Evolutionary conservation across 2,329 filamentous ascomycete genomes (phyloP), one percentile per base, ranked within the genome.

Genomic region (Penicillium sp.): DNA sequence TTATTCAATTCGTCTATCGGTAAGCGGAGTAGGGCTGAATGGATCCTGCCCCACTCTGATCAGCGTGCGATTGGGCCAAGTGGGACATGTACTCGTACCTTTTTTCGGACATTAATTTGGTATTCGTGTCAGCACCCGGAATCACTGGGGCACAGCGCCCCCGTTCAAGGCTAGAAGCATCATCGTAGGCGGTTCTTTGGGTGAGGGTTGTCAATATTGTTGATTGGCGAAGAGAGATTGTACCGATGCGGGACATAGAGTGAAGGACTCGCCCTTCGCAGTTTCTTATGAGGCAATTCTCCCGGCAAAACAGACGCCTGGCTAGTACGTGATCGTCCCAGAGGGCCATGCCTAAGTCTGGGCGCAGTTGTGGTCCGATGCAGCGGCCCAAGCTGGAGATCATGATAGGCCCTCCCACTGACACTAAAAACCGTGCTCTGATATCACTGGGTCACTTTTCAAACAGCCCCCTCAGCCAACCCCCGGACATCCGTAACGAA

Each of bases 11-110:
- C 47, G 57, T 55, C 46, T 7, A 52, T 47, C 18, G 26, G 25
- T 44, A 37, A 45, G 54, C 56, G 54, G 53, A 59, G 55, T 64
- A 62, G 56, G 57, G 61, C 61, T 63, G 61, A 64, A 40, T 49
- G 31, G 53, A 53, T 49, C 55, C 55, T 45, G 46, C 43, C 53
- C 45, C 29, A 50, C 56, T 35, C 44, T 40, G 57, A 64, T 62
- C 56, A 41, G 49, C 57, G 57, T 22, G 51, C 55, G 25, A 56
- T 59, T 58, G 57, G 57, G 47, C 23, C 37, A 41, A 26, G 49
- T 48, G 49, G 61, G 51, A 60, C 60, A 55, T 54, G 58, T 60
- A 61, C 29, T 54, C 52, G 37, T 51, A 47, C 20, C n/a, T 25
- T 41, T 41, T 26, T 31, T 51, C 25, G 29, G 29, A 48, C 41